Conservation (phyloP, 2,329 filamentous ascomycete genomes). For the Paecilomyces sp. region DNA sequence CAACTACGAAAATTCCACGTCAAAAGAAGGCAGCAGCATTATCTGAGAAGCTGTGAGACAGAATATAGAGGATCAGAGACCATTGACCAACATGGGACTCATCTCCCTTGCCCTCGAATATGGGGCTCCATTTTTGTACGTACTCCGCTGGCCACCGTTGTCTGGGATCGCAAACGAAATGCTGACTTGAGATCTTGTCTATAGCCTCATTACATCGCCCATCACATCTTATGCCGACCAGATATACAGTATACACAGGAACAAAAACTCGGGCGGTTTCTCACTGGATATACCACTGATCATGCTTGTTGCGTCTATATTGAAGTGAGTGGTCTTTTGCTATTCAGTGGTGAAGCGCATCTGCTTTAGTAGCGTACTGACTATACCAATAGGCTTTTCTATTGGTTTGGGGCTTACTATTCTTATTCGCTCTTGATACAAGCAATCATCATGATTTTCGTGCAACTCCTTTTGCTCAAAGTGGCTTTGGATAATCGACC, state of each 20-base stretch:
- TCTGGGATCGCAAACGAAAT: slow-evolving; percentile 3
- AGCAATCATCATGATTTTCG: slow-evolving; percentile 52
- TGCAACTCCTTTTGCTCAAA: slow-evolving; percentile 54
- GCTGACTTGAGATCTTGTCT: slow-evolving; percentile 5
- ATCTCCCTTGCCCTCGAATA: slow-evolving; percentile 36
- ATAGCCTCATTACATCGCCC: slow-evolving; percentile 54
- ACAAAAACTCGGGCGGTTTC: slow-evolving; percentile 55
- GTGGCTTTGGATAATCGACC: slow-evolving; percentile 54
- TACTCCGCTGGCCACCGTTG: slow-evolving; percentile 1
- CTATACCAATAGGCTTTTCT: slow-evolving; percentile 46
- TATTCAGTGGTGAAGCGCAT: background rate
- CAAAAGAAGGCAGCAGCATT: background rate
- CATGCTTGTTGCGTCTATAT: slow-evolving; percentile 58
- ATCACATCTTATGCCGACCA: slow-evolving; percentile 61
- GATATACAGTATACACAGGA: slow-evolving; percentile 57
- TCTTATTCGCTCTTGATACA: slow-evolving; percentile 53
- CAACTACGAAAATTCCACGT: background rate
- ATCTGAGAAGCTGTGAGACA: background rate
- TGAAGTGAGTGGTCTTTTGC: slow-evolving; percentile 42
- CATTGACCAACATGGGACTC: slow-evolving; percentile 27
- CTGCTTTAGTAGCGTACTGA: slow-evolving; percentile 5
- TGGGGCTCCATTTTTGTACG: slow-evolving; percentile 44
- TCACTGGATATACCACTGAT: slow-evolving; percentile 61
- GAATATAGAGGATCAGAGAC: background rate
- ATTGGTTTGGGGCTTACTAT: slow-evolving; percentile 59